Base-by-base conservation (phyloP, 2,329 filamentous ascomycete species). In the Pseudogymnoascus sp. region DNA sequence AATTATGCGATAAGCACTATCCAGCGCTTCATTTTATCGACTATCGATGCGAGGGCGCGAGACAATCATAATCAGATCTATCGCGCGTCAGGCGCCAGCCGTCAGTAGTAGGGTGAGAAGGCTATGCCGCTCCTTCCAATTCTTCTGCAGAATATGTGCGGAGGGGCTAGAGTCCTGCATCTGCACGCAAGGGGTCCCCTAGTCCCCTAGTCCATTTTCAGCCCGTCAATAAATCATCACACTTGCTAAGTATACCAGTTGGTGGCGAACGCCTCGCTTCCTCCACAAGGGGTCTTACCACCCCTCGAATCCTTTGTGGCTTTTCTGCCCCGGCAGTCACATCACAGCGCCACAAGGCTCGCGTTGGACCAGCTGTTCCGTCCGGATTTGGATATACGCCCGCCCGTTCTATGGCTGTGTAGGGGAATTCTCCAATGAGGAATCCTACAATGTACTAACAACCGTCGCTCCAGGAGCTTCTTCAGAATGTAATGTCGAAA, bases 111-210 rank as follows among this genome's bases (percentile, higher is more conserved):
- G 27, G 8, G 27, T 27, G 27, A 51, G 27, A 10, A 51, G 31
- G 15, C 7, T 31, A 6, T 25, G 13, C 27, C 13, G 25, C 29
- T 9, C 44, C 27, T 51, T 33, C n/a, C 44, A 27, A 51, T 17
- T 55, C 13, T 55, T 55, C 27, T 55, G 44, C 27, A 55, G 44
- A 55, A 55, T 55, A 55, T 55, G 27, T 51, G n/a, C 15, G 27
- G 44, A 55, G 33, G 29, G 27, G 8, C 44, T 55, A 33, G n/a
- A 31, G 25, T 31, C 31, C 44, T 33, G 27, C 17, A 33, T 17
- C 44, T 17, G 44, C 44, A 55, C 12, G 44, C 29, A 55, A 55
- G 44, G 44, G 44, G 29, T 21, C 27, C 48, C 12, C 48, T 55
- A 10, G 48, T 13, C 10, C 17, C 17, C 12, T 44, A 44, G 41